Percentiles rank a stretch among this genome's conserved stretches.
Conservation (phyloP, 2,329 filamentous ascomycete genomes). For the Curvularia verruculosa region DNA sequence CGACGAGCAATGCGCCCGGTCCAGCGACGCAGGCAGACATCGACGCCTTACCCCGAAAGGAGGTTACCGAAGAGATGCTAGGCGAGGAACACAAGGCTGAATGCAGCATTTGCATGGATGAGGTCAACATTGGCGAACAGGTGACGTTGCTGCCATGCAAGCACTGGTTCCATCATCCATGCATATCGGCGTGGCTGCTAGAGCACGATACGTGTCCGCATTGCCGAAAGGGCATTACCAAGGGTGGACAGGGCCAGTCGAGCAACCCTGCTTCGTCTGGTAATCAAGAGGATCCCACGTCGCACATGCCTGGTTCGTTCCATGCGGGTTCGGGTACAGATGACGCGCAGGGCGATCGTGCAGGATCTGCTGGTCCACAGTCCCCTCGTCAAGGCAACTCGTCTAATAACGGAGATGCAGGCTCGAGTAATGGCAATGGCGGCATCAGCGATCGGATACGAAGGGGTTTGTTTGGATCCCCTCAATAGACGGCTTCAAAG, state of each 20-base stretch:
- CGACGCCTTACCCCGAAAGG: conserved; percentile 71
- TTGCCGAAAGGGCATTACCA: conserved; percentile 65
- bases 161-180: conserved; percentile 91
- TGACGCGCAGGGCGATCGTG: conserved; percentile 30
- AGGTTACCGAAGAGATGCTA: conserved; percentile 73
- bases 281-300: conserved; percentile 12
- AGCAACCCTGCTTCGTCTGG: conserved; percentile 8
- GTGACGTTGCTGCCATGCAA: conserved; percentile 82
- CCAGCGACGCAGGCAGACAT: conserved; percentile 81
- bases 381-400: conserved; percentile 7
- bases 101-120: conserved; percentile 95
- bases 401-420: conserved; percentile 19
- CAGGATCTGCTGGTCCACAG: conserved; percentile 17
- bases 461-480: conserved; percentile 45
- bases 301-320: conserved; percentile 42
- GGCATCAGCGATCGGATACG: conserved; percentile 40
- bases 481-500: conserved; percentile 11
- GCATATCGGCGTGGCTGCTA: conserved; percentile 80
- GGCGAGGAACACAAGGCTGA: conserved; percentile 71
- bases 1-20: conserved; percentile 76
- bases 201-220: conserved; percentile 94
- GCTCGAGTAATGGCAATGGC: conserved; percentile 20
- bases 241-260: conserved; percentile 29
- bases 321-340: conserved; percentile 23
- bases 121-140: conserved; percentile 73